Evolutionary conservation across 305 asterid genomes (phyloP).

Genomic region (Fraxinus latifolia): DNA sequence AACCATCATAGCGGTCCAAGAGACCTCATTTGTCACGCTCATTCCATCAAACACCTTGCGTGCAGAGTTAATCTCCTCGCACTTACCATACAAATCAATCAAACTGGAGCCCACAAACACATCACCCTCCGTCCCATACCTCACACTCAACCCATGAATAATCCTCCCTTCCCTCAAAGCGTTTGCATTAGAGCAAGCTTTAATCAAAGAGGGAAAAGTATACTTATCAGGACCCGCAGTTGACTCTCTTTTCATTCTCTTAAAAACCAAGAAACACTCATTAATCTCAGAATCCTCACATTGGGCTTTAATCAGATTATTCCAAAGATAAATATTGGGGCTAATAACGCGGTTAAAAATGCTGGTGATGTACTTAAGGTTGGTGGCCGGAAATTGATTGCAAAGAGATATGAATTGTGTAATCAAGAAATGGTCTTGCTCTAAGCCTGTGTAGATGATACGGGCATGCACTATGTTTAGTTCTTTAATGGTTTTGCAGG

Average conservation of each 20-base stretch:
- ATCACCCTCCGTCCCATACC: slow-evolving; percentile 47
- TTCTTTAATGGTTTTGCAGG: slow-evolving; percentile 41
- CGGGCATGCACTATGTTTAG: slow-evolving; percentile 52
- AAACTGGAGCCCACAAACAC: slow-evolving; percentile 67
- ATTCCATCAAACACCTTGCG: slow-evolving; percentile 59
- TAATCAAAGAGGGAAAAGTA: slow-evolving; percentile 59
- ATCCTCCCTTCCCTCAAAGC: slow-evolving; percentile 58
- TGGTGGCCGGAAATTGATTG: slow-evolving; percentile 30
- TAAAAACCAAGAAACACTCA: slow-evolving; percentile 37
- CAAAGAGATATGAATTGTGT: slow-evolving; percentile 49
- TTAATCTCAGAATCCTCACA: slow-evolving; percentile 35
- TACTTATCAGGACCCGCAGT: slow-evolving; percentile 49
- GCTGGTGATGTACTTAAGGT: slow-evolving; percentile 39
- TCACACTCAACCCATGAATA: slow-evolving; percentile 51
- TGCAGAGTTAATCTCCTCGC: slow-evolving; percentile 54
- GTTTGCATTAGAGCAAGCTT: slow-evolving; percentile 39
- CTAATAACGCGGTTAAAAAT: slow-evolving; percentile 42
- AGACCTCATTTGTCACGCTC: slow-evolving; percentile 53
- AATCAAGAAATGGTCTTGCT: slow-evolving; percentile 56
- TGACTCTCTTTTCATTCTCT: slow-evolving; percentile 37
- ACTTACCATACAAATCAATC: slow-evolving; percentile 73
- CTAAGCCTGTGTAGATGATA: slow-evolving; percentile 58
- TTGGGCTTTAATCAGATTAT: slow-evolving; percentile 48
- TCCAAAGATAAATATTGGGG: slow-evolving; percentile 70
- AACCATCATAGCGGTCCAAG: slow-evolving; percentile 70